Percentiles rank a stretch among this genome's conserved stretches.
Conservation (phyloP, 2,329 filamentous ascomycete genomes). For the Fusarium sp. region DNA sequence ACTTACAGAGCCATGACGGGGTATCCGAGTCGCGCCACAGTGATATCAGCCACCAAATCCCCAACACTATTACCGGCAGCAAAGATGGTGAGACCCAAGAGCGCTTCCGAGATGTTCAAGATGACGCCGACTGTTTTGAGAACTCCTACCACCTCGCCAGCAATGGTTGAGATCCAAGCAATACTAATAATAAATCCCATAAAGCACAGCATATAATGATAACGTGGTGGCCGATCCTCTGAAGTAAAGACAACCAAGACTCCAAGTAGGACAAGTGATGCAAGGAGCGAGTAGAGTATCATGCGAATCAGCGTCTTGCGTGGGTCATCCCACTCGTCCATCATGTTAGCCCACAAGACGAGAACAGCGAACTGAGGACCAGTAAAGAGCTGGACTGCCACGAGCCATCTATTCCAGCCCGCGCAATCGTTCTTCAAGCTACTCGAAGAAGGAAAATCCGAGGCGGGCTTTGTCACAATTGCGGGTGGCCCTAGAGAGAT, state of each 20-base stretch:
- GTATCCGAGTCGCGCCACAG: constrained; percentile 89
- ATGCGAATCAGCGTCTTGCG: constrained; percentile 63
- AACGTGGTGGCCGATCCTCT: constrained; percentile 71
- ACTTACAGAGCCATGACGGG: constrained; percentile 89
- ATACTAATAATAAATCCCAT: constrained; percentile 91
- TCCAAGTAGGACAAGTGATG: constrained; percentile 72
- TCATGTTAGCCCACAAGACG: constrained; percentile 76
- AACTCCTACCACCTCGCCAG: constrained; percentile 93
- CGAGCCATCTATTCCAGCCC: constrained; percentile 91
- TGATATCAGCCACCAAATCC: constrained; percentile 93
- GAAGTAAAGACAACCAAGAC: constrained; percentile 75
- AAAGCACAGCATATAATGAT: constrained; percentile 83
- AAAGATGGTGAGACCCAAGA: constrained; percentile 94
- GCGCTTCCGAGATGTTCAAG: constrained; percentile 90
- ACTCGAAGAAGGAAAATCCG: constrained; percentile 47
- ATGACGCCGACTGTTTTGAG: constrained; percentile 94
- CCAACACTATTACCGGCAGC: constrained; percentile 95
- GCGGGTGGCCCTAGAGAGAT: constrained; percentile 39
- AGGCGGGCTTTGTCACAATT: constrained; percentile 45
- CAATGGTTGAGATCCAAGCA: constrained; percentile 95
- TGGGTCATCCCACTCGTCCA: constrained; percentile 65
- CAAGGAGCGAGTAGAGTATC: constrained; percentile 70
- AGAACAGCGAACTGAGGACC: constrained; percentile 84
- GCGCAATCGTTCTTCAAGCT: constrained; percentile 54
- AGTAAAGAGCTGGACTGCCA: constrained; percentile 84